These are phyloP conservation scores for Novymonas esmeraldas DNA, from an alignment of 208 protist species.

Conservation along the genomic window DNA sequence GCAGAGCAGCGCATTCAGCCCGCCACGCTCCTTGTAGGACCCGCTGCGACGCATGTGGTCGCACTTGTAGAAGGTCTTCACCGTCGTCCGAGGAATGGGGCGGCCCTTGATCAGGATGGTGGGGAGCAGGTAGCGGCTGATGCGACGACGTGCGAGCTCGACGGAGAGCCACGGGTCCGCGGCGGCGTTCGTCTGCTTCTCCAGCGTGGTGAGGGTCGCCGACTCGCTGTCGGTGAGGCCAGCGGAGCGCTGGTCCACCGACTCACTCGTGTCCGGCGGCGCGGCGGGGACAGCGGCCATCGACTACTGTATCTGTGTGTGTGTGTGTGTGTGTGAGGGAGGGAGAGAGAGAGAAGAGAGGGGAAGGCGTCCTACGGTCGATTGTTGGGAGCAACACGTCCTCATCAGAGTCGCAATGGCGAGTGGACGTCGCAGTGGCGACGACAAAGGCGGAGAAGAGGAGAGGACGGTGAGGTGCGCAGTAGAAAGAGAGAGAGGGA, in stretches of 20 bases:
- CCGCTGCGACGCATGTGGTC: conserved; percentile 78
- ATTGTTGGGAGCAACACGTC: no score
- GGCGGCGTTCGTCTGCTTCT: conserved; percentile 17
- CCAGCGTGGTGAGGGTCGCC: conserved; percentile 6
- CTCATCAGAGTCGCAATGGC: no score
- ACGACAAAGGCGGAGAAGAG: conserved; percentile 4
- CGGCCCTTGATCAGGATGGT: conserved; percentile 43
- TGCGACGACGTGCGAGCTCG: conserved; percentile 46
- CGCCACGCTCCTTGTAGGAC: conserved; percentile 93
- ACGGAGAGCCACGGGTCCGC: conserved; percentile 48
- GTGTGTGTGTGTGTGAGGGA: background rate
- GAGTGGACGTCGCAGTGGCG: background rate
- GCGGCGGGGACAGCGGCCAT: background rate
- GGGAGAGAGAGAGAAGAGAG: conserved; percentile 13
- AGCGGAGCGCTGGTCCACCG: conserved; percentile 3
- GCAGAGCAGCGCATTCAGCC: conserved; percentile 81
- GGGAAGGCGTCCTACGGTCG: no score
- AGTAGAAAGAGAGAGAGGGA: conserved; percentile 17
- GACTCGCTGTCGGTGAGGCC: conserved; percentile 9
- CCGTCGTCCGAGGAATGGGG: conserved; percentile 33
- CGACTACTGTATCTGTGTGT: background rate
- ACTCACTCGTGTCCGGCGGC: background rate
- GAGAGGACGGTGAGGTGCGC: background rate
- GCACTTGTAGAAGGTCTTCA: conserved; percentile 65
- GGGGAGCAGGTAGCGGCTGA: conserved; percentile 43